Evolutionary conservation across 495 filamentous ascomycete species (phyloP).

Genomic region (Cenococcum geophilum): DNA sequence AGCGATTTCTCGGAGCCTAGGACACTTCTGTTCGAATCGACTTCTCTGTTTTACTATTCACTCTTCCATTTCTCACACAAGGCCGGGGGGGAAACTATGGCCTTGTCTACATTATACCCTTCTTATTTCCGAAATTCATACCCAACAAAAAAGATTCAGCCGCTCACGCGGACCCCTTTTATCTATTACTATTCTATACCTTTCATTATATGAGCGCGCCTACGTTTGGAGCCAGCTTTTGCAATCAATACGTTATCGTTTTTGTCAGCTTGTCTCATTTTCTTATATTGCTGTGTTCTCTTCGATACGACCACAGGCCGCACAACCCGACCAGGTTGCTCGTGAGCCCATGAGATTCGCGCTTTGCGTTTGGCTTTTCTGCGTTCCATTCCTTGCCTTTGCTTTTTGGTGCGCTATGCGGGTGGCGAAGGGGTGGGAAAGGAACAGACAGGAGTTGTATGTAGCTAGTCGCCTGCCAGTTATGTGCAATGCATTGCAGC

Average conservation of each 20-base stretch:
- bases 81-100: neutral
- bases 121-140: neutral
- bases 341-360: too few relatives aligned
- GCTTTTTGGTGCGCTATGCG: neutral
- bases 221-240: neutral
- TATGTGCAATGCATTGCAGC: neutral
- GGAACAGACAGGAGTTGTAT: neutral
- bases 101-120: conserved; percentile 3
- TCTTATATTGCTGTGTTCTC: neutral
- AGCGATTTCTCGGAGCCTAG: neutral
- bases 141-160: conserved; percentile 3
- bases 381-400: neutral
- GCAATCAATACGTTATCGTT: neutral
- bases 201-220: neutral
- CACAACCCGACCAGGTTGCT: neutral
- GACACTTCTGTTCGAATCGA: neutral
- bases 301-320: neutral
- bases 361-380: too few relatives aligned
- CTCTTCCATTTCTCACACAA: neutral
- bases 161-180: conserved; percentile 12
- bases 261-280: neutral
- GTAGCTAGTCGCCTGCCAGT: neutral
- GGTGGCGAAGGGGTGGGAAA: neutral
- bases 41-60: conserved; percentile 7
- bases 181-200: neutral